Base-by-base conservation (phyloP, 2,329 filamentous ascomycete genomes). In the Trichoderma guizhouense region DNA sequence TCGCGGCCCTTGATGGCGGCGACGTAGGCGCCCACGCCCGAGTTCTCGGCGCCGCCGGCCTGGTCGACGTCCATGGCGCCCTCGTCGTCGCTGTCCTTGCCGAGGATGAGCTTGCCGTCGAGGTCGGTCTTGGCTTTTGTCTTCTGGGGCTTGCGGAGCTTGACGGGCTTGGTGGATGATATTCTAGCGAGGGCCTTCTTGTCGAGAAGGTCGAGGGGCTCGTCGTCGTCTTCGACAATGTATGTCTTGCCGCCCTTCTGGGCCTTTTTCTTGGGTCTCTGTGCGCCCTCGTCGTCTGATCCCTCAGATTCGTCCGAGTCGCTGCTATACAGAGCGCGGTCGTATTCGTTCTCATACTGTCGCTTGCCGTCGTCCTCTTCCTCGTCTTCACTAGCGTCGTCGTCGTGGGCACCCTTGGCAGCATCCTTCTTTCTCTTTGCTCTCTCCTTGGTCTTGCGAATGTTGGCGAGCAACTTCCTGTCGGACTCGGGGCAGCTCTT, bases 151-250 rank as follows among this genome's bases (percentile, higher is more conserved):
- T 87, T 86, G 79, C 88, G 88, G 75, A 87, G 82, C 79, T 90
- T 91, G 70, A 88, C 82, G 4, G 95, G 95, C 81, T 94, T 95
- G 12, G 94, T 97, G 6, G 93, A 93, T 3, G 95, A 97, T 78
- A 99, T 98, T 80, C 94, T 96, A 69, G 94, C 95, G 55, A 99
- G 88, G 9, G 95, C 94, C 79, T 91, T 92, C 73, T 93, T 92
- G 78, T 96, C 95, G 18, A 99, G 89, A 60, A 99, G 88, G 84
- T 99, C 96, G 55, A 99, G 91, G 1, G 96, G 96, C 81, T 98
- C 96, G 77, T 97, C 93, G 72, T 97, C 94, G 73, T 97, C 93
- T 84, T 98, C 95, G 73, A 97, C 89, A 76, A 99, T 98, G 82
- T 96, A 99, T 1, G 92, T 89, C 77, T 90, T 90, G 77, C 88